These are phyloP conservation scores for Gossypium bickii DNA, from an alignment of 345 rosid species.

Conservation along the genomic window DNA sequence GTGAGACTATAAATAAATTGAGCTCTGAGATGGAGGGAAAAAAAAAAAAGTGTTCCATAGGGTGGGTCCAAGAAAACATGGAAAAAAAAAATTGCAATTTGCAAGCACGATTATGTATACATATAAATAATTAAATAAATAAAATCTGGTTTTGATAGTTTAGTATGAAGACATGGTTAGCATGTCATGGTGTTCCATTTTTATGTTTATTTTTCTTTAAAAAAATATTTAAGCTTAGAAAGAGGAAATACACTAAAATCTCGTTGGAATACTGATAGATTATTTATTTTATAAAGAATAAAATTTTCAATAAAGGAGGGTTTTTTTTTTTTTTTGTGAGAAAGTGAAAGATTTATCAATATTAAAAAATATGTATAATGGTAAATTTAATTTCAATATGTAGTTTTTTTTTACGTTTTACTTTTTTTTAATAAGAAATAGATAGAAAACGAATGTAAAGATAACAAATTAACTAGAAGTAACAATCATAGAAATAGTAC, in stretches of 20 bases:
- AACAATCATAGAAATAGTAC: too few relatives aligned
- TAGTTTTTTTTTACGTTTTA: too few relatives aligned
- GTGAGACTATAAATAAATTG: not conserved
- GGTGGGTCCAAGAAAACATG: not conserved
- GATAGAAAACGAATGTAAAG: too few relatives aligned
- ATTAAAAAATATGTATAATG: too few relatives aligned
- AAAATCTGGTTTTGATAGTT: not conserved
- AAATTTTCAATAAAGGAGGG: too few relatives aligned
- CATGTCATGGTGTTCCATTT: not conserved
- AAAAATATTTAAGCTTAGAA: not conserved
- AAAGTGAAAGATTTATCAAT: too few relatives aligned
- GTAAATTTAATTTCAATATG: too few relatives aligned
- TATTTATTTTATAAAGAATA: too few relatives aligned
- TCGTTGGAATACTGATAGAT: too few relatives aligned
- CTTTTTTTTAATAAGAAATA: too few relatives aligned
- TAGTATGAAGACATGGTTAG: not conserved
- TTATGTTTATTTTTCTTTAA: not conserved
- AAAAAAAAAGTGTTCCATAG: not conserved
- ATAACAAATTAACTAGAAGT: too few relatives aligned
- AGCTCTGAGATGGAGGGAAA: not conserved
- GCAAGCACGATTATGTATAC: conserved; percentile 3
- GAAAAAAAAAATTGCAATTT: not conserved
- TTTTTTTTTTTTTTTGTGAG: too few relatives aligned
- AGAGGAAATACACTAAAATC: not conserved
- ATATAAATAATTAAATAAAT: not conserved